A percentile compares a stretch with the other conserved stretches of the same genome.
These are phyloP conservation scores for Phialophora chinensis DNA, from an alignment of 2,329 filamentous ascomycete species.

Conservation along the genomic window DNA sequence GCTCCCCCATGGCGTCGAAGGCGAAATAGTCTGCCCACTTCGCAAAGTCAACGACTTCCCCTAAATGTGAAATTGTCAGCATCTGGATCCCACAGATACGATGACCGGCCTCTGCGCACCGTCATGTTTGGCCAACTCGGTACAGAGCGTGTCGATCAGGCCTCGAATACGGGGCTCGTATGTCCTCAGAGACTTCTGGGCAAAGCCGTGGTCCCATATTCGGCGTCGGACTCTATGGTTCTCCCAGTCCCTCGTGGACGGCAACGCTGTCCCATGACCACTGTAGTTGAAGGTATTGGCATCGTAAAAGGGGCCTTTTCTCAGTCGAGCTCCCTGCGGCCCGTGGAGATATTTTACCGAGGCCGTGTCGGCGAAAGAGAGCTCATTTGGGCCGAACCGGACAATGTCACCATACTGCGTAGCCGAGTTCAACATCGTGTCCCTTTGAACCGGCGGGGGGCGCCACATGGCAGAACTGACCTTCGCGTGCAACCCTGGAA, in stretches of 20 bases:
- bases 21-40: slow-evolving; percentile 49
- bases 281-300: neutral
- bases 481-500: slow-evolving; percentile 7
- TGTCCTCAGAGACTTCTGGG: slow-evolving; percentile 80
- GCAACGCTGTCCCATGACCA: neutral
- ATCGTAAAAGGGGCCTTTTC: slow-evolving; percentile 1
- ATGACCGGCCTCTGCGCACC: neutral
- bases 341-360: slow-evolving; percentile 79
- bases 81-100: too few species aligned
- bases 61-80: neutral
- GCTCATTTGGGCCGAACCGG: slow-evolving; percentile 28
- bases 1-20: slow-evolving; percentile 45
- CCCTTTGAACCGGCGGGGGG: too few species aligned
- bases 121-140: neutral
- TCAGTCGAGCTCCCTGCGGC: slow-evolving; percentile 46
- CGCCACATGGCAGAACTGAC: neutral
- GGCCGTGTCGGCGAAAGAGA: slow-evolving; percentile 75
- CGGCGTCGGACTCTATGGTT: neutral
- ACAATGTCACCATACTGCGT: slow-evolving; percentile 18
- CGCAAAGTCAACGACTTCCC: slow-evolving; percentile 42
- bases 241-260: slow-evolving; percentile 4
- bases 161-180: slow-evolving; percentile 44
- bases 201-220: slow-evolving; percentile 10
- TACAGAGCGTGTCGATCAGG: neutral
- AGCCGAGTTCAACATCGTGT: neutral